A percentile compares a stretch with the other conserved stretches of the same genome.
Conservation (phyloP, 441 rosid genomes). For the Sinapis alba region DNA sequence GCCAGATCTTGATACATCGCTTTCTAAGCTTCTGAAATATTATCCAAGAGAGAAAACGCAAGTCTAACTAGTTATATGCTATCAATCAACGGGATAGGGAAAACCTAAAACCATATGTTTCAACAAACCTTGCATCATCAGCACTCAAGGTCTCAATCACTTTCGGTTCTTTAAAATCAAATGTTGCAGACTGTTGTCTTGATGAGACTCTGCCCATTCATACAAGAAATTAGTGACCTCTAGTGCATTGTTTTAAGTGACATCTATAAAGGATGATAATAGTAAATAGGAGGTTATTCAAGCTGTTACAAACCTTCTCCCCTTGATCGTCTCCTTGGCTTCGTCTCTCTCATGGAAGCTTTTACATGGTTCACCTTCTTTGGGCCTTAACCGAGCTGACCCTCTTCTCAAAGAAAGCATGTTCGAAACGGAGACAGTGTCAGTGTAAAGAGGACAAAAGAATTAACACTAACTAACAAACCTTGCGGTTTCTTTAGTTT, state of each 20-base stretch:
- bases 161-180: constrained; percentile 34
- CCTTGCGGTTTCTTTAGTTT: constrained; percentile 26
- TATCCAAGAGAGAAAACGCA: background rate
- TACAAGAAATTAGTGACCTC: constrained; percentile 22
- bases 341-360: constrained; percentile 20
- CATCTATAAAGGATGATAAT: constrained; percentile 1
- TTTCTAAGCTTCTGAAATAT: constrained; percentile 32
- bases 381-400: constrained; percentile 34
- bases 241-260: background rate
- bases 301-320: constrained; percentile 34
- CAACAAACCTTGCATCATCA: constrained; percentile 38
- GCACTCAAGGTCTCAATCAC: constrained; percentile 29
- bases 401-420: constrained; percentile 31
- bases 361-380: constrained; percentile 28
- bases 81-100: background rate
- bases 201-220: constrained; percentile 35
- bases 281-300: background rate
- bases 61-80: background rate
- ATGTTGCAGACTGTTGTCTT: constrained; percentile 29
- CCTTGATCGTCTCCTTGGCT: constrained; percentile 31
- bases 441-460: background rate
- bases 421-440: constrained; percentile 2
- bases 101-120: background rate
- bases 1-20: constrained; percentile 29
- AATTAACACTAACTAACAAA: constrained; percentile 6